Evolutionary conservation across 2,329 filamentous ascomycete species (phyloP).

Genomic region (Stachybotrys chlorohalonatus): DNA sequence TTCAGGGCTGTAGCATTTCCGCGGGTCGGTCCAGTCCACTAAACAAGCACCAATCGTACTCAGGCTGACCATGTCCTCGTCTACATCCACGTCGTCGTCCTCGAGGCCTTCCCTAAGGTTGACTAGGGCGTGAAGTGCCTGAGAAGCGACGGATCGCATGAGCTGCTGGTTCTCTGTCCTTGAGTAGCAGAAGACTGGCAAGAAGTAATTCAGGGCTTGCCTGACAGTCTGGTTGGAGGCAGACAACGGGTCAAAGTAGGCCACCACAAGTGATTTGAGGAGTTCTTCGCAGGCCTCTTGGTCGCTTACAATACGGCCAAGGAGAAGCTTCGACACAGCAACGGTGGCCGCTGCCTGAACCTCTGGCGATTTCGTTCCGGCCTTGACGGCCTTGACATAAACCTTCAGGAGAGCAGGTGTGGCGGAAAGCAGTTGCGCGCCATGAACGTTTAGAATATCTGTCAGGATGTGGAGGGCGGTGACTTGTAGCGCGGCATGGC

Average conservation of each 20-base stretch:
- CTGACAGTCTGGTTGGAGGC: conserved; percentile 71
- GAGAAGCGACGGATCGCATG: conserved; percentile 66
- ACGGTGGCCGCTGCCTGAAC: conserved; percentile 76
- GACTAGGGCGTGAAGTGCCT: conserved; percentile 66
- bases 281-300: conserved; percentile 59
- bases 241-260: conserved; percentile 84
- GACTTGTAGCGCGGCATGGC: conserved; percentile 80
- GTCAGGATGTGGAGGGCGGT: conserved; percentile 86
- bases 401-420: conserved; percentile 70
- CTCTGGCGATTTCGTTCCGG: conserved; percentile 56
- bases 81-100: conserved; percentile 66
- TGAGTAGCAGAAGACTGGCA: conserved; percentile 90
- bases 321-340: conserved; percentile 76
- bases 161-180: conserved; percentile 72
- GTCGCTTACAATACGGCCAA: conserved; percentile 70
- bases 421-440: conserved; percentile 61
- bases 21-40: conserved; percentile 90
- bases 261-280: conserved; percentile 74
- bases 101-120: conserved; percentile 64
- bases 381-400: conserved; percentile 74
- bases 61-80: conserved; percentile 71
- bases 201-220: conserved; percentile 85
- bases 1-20: conserved; percentile 57
- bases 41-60: conserved; percentile 72
- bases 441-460: conserved; percentile 86